Evolutionary conservation across 441 rosid genomes (phyloP).

Genomic region (Populus hybrid): DNA sequence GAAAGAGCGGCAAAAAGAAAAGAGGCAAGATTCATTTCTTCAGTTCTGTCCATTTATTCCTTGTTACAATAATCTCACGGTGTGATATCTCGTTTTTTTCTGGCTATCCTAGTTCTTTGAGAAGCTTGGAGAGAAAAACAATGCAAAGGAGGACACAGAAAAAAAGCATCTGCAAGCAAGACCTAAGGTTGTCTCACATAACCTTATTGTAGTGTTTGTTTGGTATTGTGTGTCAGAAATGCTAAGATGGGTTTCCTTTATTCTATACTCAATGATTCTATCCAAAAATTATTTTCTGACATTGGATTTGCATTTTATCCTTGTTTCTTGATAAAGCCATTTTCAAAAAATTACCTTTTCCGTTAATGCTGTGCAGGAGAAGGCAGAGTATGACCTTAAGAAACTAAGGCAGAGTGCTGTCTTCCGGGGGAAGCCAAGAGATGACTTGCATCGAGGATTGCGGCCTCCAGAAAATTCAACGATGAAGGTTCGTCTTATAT

Average conservation of each 20-base stretch:
- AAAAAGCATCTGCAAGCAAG: constrained; percentile 31
- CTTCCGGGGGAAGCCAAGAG: constrained; percentile 23
- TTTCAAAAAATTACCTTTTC: neutral
- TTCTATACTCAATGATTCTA: neutral
- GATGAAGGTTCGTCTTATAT: constrained; percentile 25
- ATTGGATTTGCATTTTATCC: neutral
- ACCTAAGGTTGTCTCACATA: constrained; percentile 33
- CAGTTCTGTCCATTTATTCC: constrained; percentile 10
- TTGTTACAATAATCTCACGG: constrained; percentile 3
- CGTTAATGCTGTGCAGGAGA: constrained; percentile 28
- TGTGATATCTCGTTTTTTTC: constrained; percentile 6
- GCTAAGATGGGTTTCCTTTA: neutral
- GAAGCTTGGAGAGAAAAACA: constrained; percentile 64
- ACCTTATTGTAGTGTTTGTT: neutral
- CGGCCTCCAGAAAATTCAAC: constrained; percentile 7
- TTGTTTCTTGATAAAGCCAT: constrained; percentile 7
- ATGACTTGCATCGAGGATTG: constrained; percentile 10
- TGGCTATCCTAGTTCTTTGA: constrained; percentile 51
- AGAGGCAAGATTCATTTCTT: constrained; percentile 51
- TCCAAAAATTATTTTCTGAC: neutral
- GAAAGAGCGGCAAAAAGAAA: constrained; percentile 81
- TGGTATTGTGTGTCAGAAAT: neutral
- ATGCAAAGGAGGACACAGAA: constrained; percentile 31
- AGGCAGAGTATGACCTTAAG: constrained; percentile 18
- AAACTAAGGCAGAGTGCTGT: constrained; percentile 27